Conservation (phyloP, 257 asterid species). For the Buddleja alternifolia region DNA sequence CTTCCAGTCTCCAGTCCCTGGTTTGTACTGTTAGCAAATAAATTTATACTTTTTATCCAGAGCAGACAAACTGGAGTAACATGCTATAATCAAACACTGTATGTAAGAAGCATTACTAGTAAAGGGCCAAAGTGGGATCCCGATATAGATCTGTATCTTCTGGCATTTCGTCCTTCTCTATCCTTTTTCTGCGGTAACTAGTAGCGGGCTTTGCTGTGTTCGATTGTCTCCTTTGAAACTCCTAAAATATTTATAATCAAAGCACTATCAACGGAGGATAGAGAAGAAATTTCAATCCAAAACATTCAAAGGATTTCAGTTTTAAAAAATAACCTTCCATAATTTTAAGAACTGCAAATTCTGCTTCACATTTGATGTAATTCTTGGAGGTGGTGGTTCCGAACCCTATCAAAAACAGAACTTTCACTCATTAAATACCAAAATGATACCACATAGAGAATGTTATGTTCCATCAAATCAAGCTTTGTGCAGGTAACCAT, state of each 20-base stretch:
- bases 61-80: constrained; percentile 21
- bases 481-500: background rate
- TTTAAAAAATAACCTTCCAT: constrained; percentile 65
- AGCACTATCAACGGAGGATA: constrained; percentile 26
- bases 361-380: constrained; percentile 90
- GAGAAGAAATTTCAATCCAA: constrained; percentile 11
- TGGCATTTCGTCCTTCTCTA: constrained; percentile 83
- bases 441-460: background rate
- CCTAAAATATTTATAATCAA: constrained; percentile 46
- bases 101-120: constrained; percentile 59
- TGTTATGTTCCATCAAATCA: background rate
- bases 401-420: constrained; percentile 53
- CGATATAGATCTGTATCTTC: constrained; percentile 75
- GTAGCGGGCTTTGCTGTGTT: constrained; percentile 76
- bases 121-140: constrained; percentile 81
- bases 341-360: constrained; percentile 76
- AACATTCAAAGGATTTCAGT: constrained; percentile 6
- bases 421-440: constrained; percentile 22
- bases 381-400: constrained; percentile 80
- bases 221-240: constrained; percentile 69
- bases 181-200: constrained; percentile 84
- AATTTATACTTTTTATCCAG: constrained; percentile 17
- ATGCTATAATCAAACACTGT: constrained; percentile 35
- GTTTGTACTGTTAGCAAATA: constrained; percentile 60
- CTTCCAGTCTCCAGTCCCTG: constrained; percentile 75